A percentile compares a stretch with the other conserved stretches of the same genome.
Conservation (phyloP, 148 eudicot species). For the Cornus controversa region DNA sequence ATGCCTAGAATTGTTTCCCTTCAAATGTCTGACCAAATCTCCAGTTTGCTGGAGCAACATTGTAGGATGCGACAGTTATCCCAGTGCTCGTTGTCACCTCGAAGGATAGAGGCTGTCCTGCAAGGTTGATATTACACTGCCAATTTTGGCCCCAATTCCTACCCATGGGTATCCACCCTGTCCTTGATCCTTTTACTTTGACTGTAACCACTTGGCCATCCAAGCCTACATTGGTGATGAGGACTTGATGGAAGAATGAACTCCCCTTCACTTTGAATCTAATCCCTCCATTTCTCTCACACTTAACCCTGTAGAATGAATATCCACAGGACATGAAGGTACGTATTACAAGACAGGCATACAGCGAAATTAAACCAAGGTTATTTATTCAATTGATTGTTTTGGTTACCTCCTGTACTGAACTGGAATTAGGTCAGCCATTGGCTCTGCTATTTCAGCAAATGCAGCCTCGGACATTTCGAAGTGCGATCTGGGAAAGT, state of each 20-base stretch:
- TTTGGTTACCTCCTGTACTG: constrained; percentile 58
- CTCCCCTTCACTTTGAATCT: constrained; percentile 59
- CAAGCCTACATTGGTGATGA: constrained; percentile 62
- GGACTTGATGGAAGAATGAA: constrained; percentile 46
- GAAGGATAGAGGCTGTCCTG: constrained; percentile 64
- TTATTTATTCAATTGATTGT: background rate
- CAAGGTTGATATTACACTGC: constrained; percentile 56
- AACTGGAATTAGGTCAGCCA: constrained; percentile 51
- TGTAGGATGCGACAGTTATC: constrained; percentile 48
- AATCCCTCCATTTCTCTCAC: constrained; percentile 66
- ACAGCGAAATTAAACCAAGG: too few relatives aligned
- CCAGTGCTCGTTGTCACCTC: constrained; percentile 60
- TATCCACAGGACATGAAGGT: background rate
- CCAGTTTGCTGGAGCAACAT: constrained; percentile 67
- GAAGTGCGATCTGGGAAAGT: constrained; percentile 64
- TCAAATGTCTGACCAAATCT: constrained; percentile 66
- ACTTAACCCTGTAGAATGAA: constrained; percentile 44
- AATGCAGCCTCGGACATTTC: constrained; percentile 59
- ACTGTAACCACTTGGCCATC: constrained; percentile 60
- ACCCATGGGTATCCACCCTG: constrained; percentile 75
- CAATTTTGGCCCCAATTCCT: constrained; percentile 87
- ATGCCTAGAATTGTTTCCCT: constrained; percentile 62
- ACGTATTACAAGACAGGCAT: background rate
- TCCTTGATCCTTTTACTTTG: constrained; percentile 69
- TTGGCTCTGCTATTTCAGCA: constrained; percentile 43